Evolutionary conservation across 2,329 filamentous ascomycete genomes (phyloP), one percentile per base, ranked within the genome.

Genomic region (Penicillium sclerotiorum): DNA sequence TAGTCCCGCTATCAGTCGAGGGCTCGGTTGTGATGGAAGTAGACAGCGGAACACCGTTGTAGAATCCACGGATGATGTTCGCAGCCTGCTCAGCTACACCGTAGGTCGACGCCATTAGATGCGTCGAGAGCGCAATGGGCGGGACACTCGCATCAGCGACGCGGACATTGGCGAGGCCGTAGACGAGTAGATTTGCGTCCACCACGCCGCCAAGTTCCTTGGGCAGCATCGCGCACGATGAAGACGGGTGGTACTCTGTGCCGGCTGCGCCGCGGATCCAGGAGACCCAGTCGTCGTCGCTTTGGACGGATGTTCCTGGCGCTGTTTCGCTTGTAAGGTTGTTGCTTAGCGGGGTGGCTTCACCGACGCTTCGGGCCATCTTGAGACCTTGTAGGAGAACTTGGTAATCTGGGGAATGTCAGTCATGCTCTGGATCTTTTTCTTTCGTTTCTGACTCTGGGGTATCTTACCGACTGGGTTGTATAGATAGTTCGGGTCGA

Each of bases 21-120:
- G 3, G 3, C 25, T 20, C 20, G 12, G 8, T 36, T 8, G 12
- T 11, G n/a, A 35, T 20, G 12, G 43, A 46, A 15, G 18, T 12
- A 1, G 43, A 20, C 17, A 46, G 2, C 12, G 46, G 21, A 5
- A 42, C 30, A 17, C 38, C 52, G 17, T 48, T 49, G 11, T 50
- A 59, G 33, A 53, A 62, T 5, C 47, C 51, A 12, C 61, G 60
- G 50, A 68, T 66, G 17, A 68, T 60, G 12, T 44, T 53, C 37
- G 58, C 61, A 6, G 65, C 65, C 45, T 59, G 60, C 42, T 70
- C 67, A 3, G 67, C 66, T 9, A 70, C 25, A 1, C 66, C 67
- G 28, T 69, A 70, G 11, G 67, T 70, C 12, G 65, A 67, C 5
- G 59, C 47, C 66, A 70, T 69, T 15, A 70, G 56, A 52, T 70